A percentile compares a stretch with the other conserved stretches of the same genome.
phyloP scores from a whole-genome alignment of 352 stramenopile genomes.

The Phytophthora sp. region DNA sequence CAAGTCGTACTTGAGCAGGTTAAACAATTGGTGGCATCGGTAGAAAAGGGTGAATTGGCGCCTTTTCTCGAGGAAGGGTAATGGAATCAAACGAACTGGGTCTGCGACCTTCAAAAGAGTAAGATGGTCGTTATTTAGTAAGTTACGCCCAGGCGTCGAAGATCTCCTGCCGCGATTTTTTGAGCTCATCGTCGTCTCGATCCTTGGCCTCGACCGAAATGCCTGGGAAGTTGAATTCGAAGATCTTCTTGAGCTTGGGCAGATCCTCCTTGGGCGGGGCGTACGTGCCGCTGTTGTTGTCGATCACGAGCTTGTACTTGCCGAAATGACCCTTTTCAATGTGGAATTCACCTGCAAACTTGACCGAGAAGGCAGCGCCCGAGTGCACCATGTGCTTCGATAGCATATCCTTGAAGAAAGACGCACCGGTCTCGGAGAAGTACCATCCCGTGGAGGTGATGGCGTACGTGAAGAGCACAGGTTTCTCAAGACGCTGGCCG shows the following conservation, averaged over 20 bases:
- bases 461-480: constrained; percentile 48
- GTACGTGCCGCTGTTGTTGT: constrained; percentile 57
- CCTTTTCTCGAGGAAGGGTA: no score
- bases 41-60: no score
- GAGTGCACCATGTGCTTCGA: constrained; percentile 56
- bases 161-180: constrained; percentile 37
- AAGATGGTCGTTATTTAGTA: no score
- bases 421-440: constrained; percentile 48
- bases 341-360: constrained; percentile 46
- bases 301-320: constrained; percentile 42
- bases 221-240: constrained; percentile 43
- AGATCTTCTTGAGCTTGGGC: constrained; percentile 37
- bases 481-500: constrained; percentile 37
- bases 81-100: no score
- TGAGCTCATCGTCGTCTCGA: constrained; percentile 32
- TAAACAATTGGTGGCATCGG: no score
- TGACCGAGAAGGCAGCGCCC: constrained; percentile 35
- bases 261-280: constrained; percentile 39
- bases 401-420: constrained; percentile 57
- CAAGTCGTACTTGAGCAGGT: no score
- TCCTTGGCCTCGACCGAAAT: constrained; percentile 39
- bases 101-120: not conserved
- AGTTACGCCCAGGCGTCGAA: constrained; percentile 42
- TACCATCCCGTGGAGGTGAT: constrained; percentile 46
- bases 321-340: constrained; percentile 37